Base-by-base conservation (phyloP, 2,329 filamentous ascomycete species). In the Apiospora kogelbergensis region DNA sequence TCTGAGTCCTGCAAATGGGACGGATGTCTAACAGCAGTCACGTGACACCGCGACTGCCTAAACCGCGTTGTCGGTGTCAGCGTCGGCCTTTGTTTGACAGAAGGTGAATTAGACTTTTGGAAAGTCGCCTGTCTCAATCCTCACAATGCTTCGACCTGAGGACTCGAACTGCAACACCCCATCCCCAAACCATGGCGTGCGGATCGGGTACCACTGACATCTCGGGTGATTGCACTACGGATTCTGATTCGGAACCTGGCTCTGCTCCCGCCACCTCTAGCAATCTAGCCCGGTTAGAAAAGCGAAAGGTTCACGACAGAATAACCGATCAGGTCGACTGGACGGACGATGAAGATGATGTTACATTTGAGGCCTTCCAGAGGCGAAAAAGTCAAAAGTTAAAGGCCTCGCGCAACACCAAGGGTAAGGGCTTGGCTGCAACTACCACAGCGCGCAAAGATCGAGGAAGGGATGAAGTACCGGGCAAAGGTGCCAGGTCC, bases 401-500 rank as follows among this genome's bases (percentile, higher is more conserved):
- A 17, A 41, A 68, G 33, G 11, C 67, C 2, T 60, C 69, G 64
- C 44, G 71, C 30, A 77, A 74, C 65, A 70, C 67, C 24, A 77
- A 74, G 45, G 70, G 67, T 17, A 63, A 69, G 44, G 48, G 68
- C 26, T 20, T n/a, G 24, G 64, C 67, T 6, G 73, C 65, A 60
- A 60, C 69, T 17, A 42, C 72, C 22, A 63, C 71, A 74, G 69
- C 46, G 65, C 69, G 40, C 53, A 37, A 41, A 68, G 68, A 60
- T 30, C 65, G 11, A 65, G 67, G 13, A 73, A 72, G 67, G 48
- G 53, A 17, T 70, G 70, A 48, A 40, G 63, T 11, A 53, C 67
- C 57, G 37, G 63, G 68, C 3, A 73, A 78, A 3, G 74, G 78
- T 46, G 81, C 77, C 64, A 81, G 79, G 63, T 68, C 53, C 69